phyloP scores from a whole-genome alignment of 2,329 filamentous ascomycete genomes.

The Taxawa tesnikishii region DNA sequence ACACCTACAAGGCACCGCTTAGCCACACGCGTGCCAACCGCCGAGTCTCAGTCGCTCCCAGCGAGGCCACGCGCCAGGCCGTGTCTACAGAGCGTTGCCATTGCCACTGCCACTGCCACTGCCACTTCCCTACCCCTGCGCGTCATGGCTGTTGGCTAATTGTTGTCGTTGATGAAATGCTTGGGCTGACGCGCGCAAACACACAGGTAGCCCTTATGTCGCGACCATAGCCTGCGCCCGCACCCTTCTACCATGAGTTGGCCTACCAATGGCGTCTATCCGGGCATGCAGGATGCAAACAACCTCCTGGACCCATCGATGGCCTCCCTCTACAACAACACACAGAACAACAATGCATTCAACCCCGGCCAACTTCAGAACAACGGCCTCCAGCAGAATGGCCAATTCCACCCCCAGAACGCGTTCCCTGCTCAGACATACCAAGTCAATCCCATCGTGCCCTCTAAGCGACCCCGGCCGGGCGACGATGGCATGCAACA shows the following conservation, averaged over 20 bases:
- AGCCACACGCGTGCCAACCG: no score
- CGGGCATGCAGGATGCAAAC: constrained; percentile 7
- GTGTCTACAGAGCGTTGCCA: no score
- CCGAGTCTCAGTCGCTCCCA: no score
- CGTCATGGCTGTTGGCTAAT: no score
- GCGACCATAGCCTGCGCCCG: constrained; percentile 5
- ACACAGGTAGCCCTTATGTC: constrained; percentile 3
- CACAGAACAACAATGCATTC: constrained; percentile 18
- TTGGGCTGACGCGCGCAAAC: neutral
- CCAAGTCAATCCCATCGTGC: constrained; percentile 75
- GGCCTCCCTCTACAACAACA: constrained; percentile 10
- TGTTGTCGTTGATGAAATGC: no score
- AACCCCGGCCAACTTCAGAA: constrained; percentile 37
- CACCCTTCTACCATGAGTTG: constrained; percentile 12
- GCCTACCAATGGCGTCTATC: constrained; percentile 11
- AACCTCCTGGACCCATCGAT: constrained; percentile 9
- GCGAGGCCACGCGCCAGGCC: no score
- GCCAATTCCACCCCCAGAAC: constrained; percentile 68
- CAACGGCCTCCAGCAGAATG: constrained; percentile 47
- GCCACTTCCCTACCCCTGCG: no score
- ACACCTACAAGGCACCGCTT: no score
- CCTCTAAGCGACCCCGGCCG: constrained; percentile 75
- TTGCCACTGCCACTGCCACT: no score
- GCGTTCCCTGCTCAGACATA: constrained; percentile 68
- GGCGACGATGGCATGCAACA: constrained; percentile 74